phyloP scores from a whole-genome alignment of 345 rosid genomes.

The Lepidium didymum region DNA sequence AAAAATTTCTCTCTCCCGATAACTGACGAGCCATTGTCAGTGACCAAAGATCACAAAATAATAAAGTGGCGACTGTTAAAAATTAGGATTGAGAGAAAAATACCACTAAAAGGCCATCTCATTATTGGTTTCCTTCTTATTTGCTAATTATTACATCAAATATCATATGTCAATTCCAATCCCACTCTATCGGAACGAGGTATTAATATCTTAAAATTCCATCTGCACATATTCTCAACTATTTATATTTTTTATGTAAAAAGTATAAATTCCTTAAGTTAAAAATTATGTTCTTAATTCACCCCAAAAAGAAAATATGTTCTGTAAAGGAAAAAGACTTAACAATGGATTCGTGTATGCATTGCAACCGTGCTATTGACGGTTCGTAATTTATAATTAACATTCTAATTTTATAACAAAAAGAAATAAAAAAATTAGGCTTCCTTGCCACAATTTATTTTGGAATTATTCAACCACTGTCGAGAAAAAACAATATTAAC shows the following conservation, averaged over 20 bases:
- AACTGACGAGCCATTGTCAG: no score
- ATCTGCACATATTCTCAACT: not conserved
- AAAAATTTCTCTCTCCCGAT: no score
- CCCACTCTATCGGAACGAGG: not conserved
- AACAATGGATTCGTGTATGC: not conserved
- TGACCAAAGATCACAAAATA: no score
- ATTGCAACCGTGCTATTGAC: slow-evolving; percentile 11
- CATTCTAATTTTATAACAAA: not conserved
- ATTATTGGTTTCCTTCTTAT: not conserved
- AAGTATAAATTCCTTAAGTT: not conserved
- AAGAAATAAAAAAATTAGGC: not conserved
- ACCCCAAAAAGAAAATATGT: no score
- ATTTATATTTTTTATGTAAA: not conserved
- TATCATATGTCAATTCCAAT: not conserved
- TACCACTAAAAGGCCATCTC: no score
- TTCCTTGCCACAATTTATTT: not conserved
- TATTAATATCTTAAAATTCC: not conserved
- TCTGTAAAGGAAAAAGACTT: not conserved
- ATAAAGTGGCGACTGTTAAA: no score
- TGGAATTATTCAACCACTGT: not conserved
- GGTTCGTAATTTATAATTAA: not conserved
- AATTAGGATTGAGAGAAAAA: no score
- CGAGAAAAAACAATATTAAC: no score
- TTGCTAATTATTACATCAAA: not conserved
- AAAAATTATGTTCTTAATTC: not conserved